Evolutionary conservation across 106 monocot species (phyloP), one percentile per base, ranked within the genome.

Genomic region (Amphibolis antarctica): DNA sequence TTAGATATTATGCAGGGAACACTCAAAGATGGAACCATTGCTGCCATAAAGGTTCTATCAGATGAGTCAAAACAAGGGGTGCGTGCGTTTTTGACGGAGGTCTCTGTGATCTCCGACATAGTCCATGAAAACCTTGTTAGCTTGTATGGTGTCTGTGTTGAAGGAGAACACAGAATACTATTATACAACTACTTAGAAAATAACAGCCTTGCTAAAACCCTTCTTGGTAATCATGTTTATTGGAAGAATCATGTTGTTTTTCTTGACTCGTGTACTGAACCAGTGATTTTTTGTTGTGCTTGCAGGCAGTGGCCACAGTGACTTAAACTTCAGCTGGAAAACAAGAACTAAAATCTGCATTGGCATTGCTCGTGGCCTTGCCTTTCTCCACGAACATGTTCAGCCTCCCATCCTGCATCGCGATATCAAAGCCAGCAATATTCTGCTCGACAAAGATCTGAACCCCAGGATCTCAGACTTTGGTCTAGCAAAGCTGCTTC

Each of bases 381-480:
- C 68, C 29, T 75, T 68, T 13, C 68, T 75, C 63, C 75, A 69
- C 63, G 75, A 75, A 20, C 55, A 69, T 29, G 55, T 69, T 27
- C 1, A 12, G 11, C 68, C 68, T 20, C 75, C 28, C 63, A 45
- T 75, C 21, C 62, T 75, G 55, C 68, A 68, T 48, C 52, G 75
- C 1, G 75, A 75, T 44, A 75, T 75, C 60, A 75, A 75, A 63
- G 75, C 68, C 1, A 63, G 75, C 28, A 75, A 75, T 56, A 63
- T 75, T 63, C 75, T 75, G 68, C 53, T 75, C 27, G 75, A 75
- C 62, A 63, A 46, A 55, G 63, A 75, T 55, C 55, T 75, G 15
- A 75, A 27, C 9, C 62, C 75, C 18, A 75, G 69, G 46, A 69
- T 75, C 42, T 75, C 75, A 46, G 75, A 75, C 56, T 75, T 75